Conservation (phyloP, 1,284 basidiomycete genomes). For the Ceratobasidium sp. region DNA sequence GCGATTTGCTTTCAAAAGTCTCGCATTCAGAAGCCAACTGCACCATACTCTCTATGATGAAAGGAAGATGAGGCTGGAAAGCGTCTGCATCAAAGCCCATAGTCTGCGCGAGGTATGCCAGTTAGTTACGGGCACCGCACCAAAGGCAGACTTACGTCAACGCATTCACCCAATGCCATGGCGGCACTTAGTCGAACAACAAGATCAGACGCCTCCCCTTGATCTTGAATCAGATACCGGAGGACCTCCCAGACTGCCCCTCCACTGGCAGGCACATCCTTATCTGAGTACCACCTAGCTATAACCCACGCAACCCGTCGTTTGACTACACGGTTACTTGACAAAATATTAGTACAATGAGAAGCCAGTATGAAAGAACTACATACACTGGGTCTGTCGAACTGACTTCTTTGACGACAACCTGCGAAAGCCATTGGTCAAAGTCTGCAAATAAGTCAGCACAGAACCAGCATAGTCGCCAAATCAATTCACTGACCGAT, state of each 20-base stretch:
- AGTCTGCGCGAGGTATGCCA: constrained; percentile 54
- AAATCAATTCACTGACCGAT: constrained; percentile 49
- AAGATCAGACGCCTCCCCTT: constrained; percentile 71
- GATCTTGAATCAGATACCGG: constrained; percentile 73
- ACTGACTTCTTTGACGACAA: constrained; percentile 64
- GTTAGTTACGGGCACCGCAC: background rate
- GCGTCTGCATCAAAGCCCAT: constrained; percentile 62
- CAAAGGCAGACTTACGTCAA: constrained; percentile 68
- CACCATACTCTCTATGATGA: constrained; percentile 67
- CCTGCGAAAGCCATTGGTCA: constrained; percentile 67
- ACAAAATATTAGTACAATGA: background rate
- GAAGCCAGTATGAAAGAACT: constrained; percentile 1
- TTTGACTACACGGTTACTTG: constrained; percentile 87
- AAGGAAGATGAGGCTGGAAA: constrained; percentile 68
- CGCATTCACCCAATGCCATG: constrained; percentile 74
- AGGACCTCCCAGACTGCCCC: constrained; percentile 79
- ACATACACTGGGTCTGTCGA: constrained; percentile 64
- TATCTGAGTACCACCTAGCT: constrained; percentile 79
- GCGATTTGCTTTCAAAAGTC: constrained; percentile 78
- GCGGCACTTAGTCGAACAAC: constrained; percentile 86
- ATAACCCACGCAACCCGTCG: constrained; percentile 89
- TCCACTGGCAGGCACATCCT: constrained; percentile 66
- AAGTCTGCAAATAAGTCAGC: constrained; percentile 56
- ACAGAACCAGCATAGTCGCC: no score
- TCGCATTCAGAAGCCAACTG: constrained; percentile 76